Evolutionary conservation across 257 asterid genomes (phyloP).

Genomic region (Paraleonurus japonicus): DNA sequence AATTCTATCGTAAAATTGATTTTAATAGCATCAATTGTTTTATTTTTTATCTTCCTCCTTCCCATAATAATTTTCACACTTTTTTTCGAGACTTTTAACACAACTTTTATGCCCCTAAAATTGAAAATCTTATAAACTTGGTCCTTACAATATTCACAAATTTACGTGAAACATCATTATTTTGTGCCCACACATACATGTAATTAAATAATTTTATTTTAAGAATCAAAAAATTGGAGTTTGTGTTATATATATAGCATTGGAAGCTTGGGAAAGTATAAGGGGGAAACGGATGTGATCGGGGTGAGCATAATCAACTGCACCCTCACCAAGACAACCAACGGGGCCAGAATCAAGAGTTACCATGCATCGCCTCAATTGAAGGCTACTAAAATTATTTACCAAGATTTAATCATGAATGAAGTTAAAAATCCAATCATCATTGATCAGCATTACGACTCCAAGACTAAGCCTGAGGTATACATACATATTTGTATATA

Average conservation of each 20-base stretch:
- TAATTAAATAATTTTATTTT: no score
- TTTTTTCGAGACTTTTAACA: no score
- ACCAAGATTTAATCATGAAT: constrained; percentile 44
- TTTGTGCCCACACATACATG: no score
- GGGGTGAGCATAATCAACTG: constrained; percentile 47
- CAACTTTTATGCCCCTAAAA: no score
- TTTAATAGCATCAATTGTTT: no score
- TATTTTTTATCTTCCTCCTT: no score
- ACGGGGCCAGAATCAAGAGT: constrained; percentile 79
- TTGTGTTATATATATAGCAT: constrained; percentile 29
- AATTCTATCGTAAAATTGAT: no score
- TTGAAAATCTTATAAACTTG: no score
- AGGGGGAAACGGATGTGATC: constrained; percentile 36
- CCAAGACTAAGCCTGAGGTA: constrained; percentile 37
- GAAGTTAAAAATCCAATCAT: constrained; percentile 61
- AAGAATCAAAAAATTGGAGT: no score
- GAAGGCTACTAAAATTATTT: constrained; percentile 35
- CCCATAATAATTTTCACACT: no score
- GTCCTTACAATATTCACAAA: no score
- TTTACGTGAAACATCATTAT: no score
- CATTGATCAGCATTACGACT: constrained; percentile 68
- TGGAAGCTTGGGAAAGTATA: constrained; percentile 79
- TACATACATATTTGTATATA: constrained; percentile 16
- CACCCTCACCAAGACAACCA: constrained; percentile 55
- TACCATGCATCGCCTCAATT: constrained; percentile 46